Base-by-base conservation (phyloP, 768 basidiomycete genomes). In the Dioszegia hungarica region DNA sequence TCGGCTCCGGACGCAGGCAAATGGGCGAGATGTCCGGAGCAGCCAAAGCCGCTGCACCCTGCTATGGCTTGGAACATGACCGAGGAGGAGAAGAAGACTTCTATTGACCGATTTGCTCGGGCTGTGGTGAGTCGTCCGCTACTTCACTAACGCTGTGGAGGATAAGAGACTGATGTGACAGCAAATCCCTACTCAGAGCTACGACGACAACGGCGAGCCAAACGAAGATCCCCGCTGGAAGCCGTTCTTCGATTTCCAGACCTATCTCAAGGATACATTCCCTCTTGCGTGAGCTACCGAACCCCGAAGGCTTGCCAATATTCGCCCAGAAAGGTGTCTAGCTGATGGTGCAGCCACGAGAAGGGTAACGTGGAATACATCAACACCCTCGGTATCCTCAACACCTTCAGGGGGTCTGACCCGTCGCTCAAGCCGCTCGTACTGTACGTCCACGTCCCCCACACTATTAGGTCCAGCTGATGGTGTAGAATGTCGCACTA, bases 181-280 rank as follows among this genome's bases (percentile, higher is more conserved):
- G 72, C 66, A 60, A 64, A 73, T 74, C 47, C 67, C 72, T 1
- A 74, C 72, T 8, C 60, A 70, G 34, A 68, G 66, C 55, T 73
- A 57, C 41, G 74, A 75, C 39, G 74, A 73, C 60, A 75, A 73
- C 45, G 75, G 75, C 10, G 65, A 63, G 34, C 73, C 75, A 2
- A 59, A 59, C n/a, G 75, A 73, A 31, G 75, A 76, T 60, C 64
- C 63, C 6, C 63, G 75, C 29, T 76, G 75, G 75, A 53, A 29
- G n/a, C 70, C 70, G 2, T 76, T 76, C 60, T 70, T 69, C 47
- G 67, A 71, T 22, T 75, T 72, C 50, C 70, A 75, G 27, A 55
- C 57, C 9, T 76, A 72, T 71, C 55, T 76, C 17, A 49, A 62
- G 22, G 45, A 55, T 11, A 61, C 71, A 6, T 76, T 73, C 59